These are phyloP conservation scores for Jacaranda mimosifolia DNA, from an alignment of 257 asterid species.

Conservation along the genomic window DNA sequence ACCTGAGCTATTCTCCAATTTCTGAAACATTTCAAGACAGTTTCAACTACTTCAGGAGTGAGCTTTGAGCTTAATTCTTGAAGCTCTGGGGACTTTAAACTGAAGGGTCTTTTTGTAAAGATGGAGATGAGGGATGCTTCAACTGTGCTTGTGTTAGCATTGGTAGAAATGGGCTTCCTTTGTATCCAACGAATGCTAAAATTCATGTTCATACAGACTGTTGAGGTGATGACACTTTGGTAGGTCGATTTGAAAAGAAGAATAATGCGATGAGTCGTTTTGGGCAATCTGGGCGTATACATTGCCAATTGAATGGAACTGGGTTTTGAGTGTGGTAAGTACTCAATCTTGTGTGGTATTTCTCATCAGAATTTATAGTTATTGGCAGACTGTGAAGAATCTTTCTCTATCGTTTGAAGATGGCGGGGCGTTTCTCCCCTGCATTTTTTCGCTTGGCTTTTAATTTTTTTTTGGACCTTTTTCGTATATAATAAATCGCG, in stretches of 20 bases:
- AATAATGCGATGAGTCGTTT: slow-evolving; percentile 24
- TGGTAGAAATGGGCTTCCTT: slow-evolving; percentile 45
- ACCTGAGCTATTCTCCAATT: slow-evolving; percentile 71
- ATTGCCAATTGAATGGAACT: slow-evolving; percentile 29
- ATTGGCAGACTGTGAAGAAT: background rate
- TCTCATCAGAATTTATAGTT: slow-evolving; percentile 24
- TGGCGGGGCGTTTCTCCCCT: slow-evolving; percentile 15
- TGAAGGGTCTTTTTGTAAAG: slow-evolving; percentile 56
- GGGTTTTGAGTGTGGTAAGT: too few species aligned
- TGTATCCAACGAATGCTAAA: slow-evolving; percentile 21
- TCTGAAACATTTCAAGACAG: slow-evolving; percentile 61
- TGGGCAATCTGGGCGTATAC: slow-evolving; percentile 26
- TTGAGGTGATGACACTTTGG: slow-evolving; percentile 18
- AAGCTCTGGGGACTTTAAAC: slow-evolving; percentile 62
- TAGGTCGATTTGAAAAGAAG: slow-evolving; percentile 32
- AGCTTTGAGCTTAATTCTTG: slow-evolving; percentile 63
- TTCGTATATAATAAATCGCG: too few species aligned
- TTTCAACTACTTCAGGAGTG: slow-evolving; percentile 73
- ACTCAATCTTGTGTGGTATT: background rate
- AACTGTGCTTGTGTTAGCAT: slow-evolving; percentile 26
- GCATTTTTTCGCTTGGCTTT: background rate
- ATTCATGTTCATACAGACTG: slow-evolving; percentile 7
- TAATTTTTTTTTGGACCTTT: background rate
- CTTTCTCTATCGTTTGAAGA: background rate
- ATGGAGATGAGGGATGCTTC: slow-evolving; percentile 66